These are phyloP conservation scores for Zoysia japonica DNA, from an alignment of 176 grass and related monocot genomes.

Conservation along the genomic window DNA sequence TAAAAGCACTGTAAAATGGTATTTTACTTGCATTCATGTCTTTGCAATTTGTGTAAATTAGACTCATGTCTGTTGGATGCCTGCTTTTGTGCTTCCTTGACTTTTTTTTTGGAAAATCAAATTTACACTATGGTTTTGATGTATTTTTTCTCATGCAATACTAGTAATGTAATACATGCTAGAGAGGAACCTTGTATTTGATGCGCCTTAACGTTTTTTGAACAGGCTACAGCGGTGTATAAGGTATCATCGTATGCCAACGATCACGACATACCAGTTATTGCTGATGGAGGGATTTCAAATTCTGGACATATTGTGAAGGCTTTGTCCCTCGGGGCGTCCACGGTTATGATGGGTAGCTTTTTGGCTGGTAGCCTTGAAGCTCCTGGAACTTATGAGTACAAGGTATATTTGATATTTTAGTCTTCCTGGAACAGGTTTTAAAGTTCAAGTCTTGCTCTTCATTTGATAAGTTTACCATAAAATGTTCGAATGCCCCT, in stretches of 20 bases:
- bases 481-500: neutral
- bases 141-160: neutral
- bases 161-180: slow-evolving; percentile 3
- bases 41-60: neutral
- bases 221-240: slow-evolving; percentile 89
- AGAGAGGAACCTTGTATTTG: slow-evolving; percentile 2
- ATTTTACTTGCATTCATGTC: neutral
- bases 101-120: neutral
- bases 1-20: neutral
- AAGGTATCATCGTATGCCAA: slow-evolving; percentile 96
- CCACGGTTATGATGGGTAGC: slow-evolving; percentile 96
- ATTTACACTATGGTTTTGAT: neutral
- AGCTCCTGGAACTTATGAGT: slow-evolving; percentile 79
- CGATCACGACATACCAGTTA: slow-evolving; percentile 79
- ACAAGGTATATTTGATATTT: slow-evolving; percentile 53
- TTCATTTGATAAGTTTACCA: slow-evolving; percentile 3
- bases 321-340: slow-evolving; percentile 76
- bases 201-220: slow-evolving; percentile 16
- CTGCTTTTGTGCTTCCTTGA: neutral
- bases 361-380: slow-evolving; percentile 93
- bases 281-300: slow-evolving; percentile 97
- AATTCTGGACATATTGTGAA: slow-evolving; percentile 96
- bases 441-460: neutral
- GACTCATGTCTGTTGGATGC: neutral
- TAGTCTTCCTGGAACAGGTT: neutral